A percentile compares a stretch with the other conserved stretches of the same genome.
Conservation (phyloP, 1,139 yeast genomes). For the Yamadazyma epiphylla region DNA sequence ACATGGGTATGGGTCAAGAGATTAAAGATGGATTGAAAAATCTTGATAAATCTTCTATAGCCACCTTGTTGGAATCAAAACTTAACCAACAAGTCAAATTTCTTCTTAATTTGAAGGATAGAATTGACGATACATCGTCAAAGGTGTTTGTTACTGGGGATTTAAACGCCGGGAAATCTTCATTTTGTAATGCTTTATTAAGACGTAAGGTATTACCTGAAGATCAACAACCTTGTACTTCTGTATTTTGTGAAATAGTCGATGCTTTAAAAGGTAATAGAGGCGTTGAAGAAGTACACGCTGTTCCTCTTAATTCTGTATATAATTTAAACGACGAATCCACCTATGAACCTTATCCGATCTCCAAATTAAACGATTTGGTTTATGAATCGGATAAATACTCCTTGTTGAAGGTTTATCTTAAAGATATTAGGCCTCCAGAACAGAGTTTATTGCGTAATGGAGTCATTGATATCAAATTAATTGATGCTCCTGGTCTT, state of each 20-base stretch:
- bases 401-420: constrained; percentile 73
- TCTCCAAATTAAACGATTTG: constrained; percentile 60
- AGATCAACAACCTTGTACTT: constrained; percentile 97
- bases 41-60: constrained; percentile 63
- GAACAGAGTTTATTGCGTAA: constrained; percentile 75
- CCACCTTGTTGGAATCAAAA: constrained; percentile 62
- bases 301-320: constrained; percentile 60
- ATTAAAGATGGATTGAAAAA: constrained; percentile 42
- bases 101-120: constrained; percentile 65
- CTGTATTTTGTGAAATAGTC: constrained; percentile 90
- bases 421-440: constrained; percentile 67
- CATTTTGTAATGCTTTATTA: constrained; percentile 88
- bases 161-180: constrained; percentile 92
- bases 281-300: constrained; percentile 87
- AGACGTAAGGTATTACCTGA: constrained; percentile 81
- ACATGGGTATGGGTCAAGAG: constrained; percentile 40
- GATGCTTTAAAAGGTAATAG: constrained; percentile 72
- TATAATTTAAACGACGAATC: constrained; percentile 62
- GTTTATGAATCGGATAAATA: constrained; percentile 75
- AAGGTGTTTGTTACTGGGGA: constrained; percentile 97
- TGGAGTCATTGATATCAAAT: constrained; percentile 87
- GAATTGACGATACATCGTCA: constrained; percentile 89
- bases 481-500: constrained; percentile 96
- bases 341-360: constrained; percentile 55
- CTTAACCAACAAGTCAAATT: constrained; percentile 63